Evolutionary conservation across 2,329 filamentous ascomycete species (phyloP), one percentile per base, ranked within the genome.

Genomic region (Colletotrichum tropicicola): DNA sequence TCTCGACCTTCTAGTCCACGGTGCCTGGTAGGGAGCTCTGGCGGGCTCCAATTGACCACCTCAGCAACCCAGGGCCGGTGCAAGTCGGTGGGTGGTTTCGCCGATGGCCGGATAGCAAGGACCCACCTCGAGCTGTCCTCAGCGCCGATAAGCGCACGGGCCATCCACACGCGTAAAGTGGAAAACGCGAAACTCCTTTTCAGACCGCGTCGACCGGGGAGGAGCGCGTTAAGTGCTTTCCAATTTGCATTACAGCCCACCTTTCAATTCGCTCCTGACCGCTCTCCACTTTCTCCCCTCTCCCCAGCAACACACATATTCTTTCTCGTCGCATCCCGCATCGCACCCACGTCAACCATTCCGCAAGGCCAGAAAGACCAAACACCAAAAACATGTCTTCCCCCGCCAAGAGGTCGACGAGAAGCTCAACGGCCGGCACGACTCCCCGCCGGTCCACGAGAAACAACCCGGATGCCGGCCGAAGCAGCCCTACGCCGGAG

Each of bases 381-480:
- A n/a, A 23, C 25, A 53, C 9, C 15, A 27, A 68, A 74, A 62
- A 44, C 15, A 82, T 82, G 80, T 81, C 80, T 65, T 81, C 80
- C 43, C 80, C 80, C 13, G 73, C 76, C 28, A 79, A 83, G 63
- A 83, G 86, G 70, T 74, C 77, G 44, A 77, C 79, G 63, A 79
- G 84, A 70, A 83, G 78, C 74, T 89, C 88, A 56, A 83, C 86
- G 74, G 82, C 84, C 47, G 76, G 72, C 52, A 66, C 44, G 21
- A 66, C 63, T 39, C 80, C 80, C 49, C 78, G 79, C 64, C 77
- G 77, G 54, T 78, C 78, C 3, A 48, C 68, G 35, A 69, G 69
- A 54, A 70, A 65, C 12, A 65, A 67, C 37, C 66, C 69, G 7
- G 60, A 61, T 52, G 70, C 72, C 47, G 82, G 84, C 55, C 83